phyloP scores from a whole-genome alignment of 257 asterid genomes.

The Paulownia fortunei region DNA sequence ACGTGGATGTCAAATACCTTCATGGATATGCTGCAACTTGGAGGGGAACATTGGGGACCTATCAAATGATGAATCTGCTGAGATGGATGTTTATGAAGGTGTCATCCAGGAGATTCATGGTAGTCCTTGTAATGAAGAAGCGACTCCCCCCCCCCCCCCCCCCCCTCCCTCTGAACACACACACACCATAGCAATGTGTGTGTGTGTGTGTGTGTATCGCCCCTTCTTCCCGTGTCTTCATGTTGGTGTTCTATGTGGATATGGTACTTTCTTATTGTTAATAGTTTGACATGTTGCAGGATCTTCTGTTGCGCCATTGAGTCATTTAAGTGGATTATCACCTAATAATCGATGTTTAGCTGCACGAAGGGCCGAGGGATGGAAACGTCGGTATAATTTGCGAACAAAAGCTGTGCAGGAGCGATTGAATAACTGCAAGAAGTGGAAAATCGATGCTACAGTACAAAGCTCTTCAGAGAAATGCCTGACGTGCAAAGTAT shows the following conservation, averaged over 20 bases:
- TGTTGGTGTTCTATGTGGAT: background rate
- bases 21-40: constrained; percentile 90
- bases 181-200: background rate
- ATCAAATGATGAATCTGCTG: constrained; percentile 74
- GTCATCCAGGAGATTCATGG: constrained; percentile 42
- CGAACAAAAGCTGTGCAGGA: constrained; percentile 79
- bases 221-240: background rate
- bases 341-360: constrained; percentile 63
- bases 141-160: constrained; percentile 1
- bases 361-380: constrained; percentile 72
- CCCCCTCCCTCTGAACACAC: constrained; percentile 1
- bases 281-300: constrained; percentile 50
- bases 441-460: constrained; percentile 60
- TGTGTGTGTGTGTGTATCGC: background rate
- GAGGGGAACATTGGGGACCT: constrained; percentile 62
- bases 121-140: constrained; percentile 43
- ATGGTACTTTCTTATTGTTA: constrained; percentile 14
- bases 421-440: constrained; percentile 60
- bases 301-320: constrained; percentile 43
- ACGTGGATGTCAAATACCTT: constrained; percentile 62
- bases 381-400: constrained; percentile 76
- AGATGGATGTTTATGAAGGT: constrained; percentile 91
- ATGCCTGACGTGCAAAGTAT: constrained; percentile 58
- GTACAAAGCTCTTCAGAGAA: constrained; percentile 46
- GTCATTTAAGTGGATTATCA: constrained; percentile 53